Evolutionary conservation across 2,329 filamentous ascomycete genomes (phyloP).

Genomic region (Colletotrichum sidae): DNA sequence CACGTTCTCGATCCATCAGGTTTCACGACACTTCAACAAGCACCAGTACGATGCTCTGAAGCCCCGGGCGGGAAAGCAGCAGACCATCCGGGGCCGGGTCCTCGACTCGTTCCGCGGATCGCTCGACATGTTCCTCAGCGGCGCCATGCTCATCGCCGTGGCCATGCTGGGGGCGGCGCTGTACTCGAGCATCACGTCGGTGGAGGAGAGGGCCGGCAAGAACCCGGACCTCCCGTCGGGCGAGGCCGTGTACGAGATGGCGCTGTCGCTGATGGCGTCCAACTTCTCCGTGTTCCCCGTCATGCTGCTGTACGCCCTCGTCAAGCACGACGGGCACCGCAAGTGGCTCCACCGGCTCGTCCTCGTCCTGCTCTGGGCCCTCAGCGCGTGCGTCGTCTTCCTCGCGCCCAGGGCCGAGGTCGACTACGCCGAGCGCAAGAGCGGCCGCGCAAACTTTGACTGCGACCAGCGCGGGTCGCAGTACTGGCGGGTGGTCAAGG

Average conservation of each 20-base stretch:
- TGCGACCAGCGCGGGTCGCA: slow-evolving; percentile 34
- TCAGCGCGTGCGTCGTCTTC: slow-evolving; percentile 28
- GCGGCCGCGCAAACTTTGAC: slow-evolving; percentile 27
- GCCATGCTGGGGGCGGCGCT: slow-evolving; percentile 34
- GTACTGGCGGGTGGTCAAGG: slow-evolving; percentile 34
- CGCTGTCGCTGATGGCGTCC: slow-evolving; percentile 27
- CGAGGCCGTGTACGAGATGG: slow-evolving; percentile 22
- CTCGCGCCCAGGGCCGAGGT: slow-evolving; percentile 26
- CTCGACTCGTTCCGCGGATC: slow-evolving; percentile 36
- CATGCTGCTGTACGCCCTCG: slow-evolving; percentile 33
- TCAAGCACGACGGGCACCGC: slow-evolving; percentile 32
- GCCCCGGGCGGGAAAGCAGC: slow-evolving; percentile 5
- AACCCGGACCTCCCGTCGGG: slow-evolving; percentile 30
- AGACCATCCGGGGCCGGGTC: slow-evolving; percentile 6
- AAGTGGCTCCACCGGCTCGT: slow-evolving; percentile 35
- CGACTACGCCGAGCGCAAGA: slow-evolving; percentile 25
- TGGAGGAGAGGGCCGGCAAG: slow-evolving; percentile 2
- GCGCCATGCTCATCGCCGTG: slow-evolving; percentile 32
- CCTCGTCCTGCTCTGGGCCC: slow-evolving; percentile 25
- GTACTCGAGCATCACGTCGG: slow-evolving; percentile 10
- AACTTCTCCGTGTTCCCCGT: slow-evolving; percentile 35
- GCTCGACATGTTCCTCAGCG: slow-evolving; percentile 32
- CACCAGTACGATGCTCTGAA: slow-evolving; percentile 11
- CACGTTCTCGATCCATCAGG: slow-evolving; percentile 29
- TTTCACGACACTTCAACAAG: slow-evolving; percentile 2